Base-by-base conservation (phyloP, 441 rosid species). In the Capsella rubella region DNA sequence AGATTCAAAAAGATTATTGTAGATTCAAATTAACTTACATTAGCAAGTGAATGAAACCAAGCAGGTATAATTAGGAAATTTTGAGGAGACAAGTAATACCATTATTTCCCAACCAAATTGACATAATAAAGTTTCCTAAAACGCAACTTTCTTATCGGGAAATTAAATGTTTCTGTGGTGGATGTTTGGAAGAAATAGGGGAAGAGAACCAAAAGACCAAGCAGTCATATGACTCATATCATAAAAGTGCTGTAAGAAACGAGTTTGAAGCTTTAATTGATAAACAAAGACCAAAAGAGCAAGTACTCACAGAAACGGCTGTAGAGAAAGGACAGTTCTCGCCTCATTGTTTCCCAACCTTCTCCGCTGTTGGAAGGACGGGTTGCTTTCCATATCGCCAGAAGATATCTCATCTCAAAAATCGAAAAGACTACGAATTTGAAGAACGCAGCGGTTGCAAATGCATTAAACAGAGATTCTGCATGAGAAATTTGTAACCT, bases 371-470 rank as follows among this genome's bases (percentile, higher is more conserved):
- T 90, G 87, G 86, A 82, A 69, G 97, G 93, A 75, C 98, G 86
- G 66, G 89, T 85, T 70, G 98, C 98, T 86, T 95, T 95, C 99
- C 99, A 95, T 81, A 92, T 90, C 21, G 97, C 93, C 52, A 95
- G 96, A 80, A 95, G 98, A 86, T 92, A 92, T 81, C 98, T 90
- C 98, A 92, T 95, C 92, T 95, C 99, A 73, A 95, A 95, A 46
- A 95, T 95, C 51, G 98, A 95, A 77, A 95, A 95, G 76, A 95
- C 95, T 45, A 92, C 95, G 55, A 95, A 95, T 87, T 95, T 95
- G 95, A 95, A 95, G 84, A 95, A 95, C 51, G 98, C 96, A 14
- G 98, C 98, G 5, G 97, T 92, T 61, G 98, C 99, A 76, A 95
- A 95, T 79, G 99, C 98, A 88, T 95, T 92, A 76, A 95, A 95